Percentiles rank a stretch among this genome's conserved stretches.
Conservation (phyloP, 768 basidiomycete genomes). For the Tylopilus felleus region DNA sequence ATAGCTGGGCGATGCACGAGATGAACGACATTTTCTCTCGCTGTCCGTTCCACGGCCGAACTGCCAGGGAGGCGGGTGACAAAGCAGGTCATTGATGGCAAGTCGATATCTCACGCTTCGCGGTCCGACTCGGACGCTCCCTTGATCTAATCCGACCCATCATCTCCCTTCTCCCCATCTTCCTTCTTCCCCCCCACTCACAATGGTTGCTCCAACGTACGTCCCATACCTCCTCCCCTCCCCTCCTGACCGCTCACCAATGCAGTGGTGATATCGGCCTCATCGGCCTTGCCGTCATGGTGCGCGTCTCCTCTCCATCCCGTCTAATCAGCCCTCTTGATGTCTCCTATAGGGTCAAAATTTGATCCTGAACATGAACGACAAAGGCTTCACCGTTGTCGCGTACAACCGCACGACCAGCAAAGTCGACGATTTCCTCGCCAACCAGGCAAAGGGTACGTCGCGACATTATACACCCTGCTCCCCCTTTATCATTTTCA, state of each 20-base stretch:
- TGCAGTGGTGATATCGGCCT: constrained; percentile 94
- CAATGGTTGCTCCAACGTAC: constrained; percentile 49
- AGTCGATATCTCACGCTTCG: constrained; percentile 18
- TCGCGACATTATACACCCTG: constrained; percentile 27
- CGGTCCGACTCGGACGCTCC: neutral
- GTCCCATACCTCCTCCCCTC: constrained; percentile 30
- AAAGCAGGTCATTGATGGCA: neutral
- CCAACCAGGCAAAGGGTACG: constrained; percentile 95
- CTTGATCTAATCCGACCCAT: constrained; percentile 32
- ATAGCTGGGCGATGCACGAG: neutral
- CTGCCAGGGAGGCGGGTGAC: no score
- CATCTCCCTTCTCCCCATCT: constrained; percentile 20
- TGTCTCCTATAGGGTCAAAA: constrained; percentile 75
- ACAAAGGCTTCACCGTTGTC: constrained; percentile 97
- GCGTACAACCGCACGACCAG: constrained; percentile 96
- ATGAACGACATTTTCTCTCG: no score
- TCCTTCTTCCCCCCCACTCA: constrained; percentile 28
- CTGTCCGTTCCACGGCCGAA: no score
- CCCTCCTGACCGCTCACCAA: constrained; percentile 17
- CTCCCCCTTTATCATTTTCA: constrained; percentile 19
- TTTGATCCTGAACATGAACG: constrained; percentile 97
- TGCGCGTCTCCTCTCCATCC: constrained; percentile 35
- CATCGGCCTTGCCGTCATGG: constrained; percentile 99
- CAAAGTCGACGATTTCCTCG: constrained; percentile 95
- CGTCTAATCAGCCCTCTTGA: constrained; percentile 9